phyloP scores from a whole-genome alignment of 495 filamentous ascomycete genomes.

The Lasiosphaeria ovina region DNA sequence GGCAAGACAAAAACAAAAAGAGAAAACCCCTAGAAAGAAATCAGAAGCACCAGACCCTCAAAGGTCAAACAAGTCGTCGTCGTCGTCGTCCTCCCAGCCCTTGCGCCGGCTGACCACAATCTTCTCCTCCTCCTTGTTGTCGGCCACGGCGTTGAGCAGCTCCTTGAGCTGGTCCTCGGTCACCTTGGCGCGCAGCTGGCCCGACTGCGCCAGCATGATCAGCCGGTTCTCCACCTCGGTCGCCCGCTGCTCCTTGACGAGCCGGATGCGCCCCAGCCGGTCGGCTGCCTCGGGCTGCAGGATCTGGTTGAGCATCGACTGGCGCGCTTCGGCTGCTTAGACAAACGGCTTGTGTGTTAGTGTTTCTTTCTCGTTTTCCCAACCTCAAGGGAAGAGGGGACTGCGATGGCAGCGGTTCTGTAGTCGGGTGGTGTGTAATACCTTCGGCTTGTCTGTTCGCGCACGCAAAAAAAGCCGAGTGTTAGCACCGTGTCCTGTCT shows the following conservation, averaged over 20 bases:
- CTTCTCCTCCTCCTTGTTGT: slow-evolving; percentile 68
- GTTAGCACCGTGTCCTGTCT: neutral
- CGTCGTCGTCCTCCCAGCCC: slow-evolving; percentile 79
- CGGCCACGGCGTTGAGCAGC: slow-evolving; percentile 75
- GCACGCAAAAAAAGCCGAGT: neutral
- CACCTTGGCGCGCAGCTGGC: slow-evolving; percentile 83
- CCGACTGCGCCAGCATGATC: slow-evolving; percentile 83
- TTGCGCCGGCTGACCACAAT: slow-evolving; percentile 83
- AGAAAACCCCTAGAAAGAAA: no score
- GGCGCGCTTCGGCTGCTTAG: slow-evolving; percentile 60
- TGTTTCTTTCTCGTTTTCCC: neutral
- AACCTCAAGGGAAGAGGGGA: no score
- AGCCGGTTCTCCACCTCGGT: slow-evolving; percentile 87
- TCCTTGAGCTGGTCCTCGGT: slow-evolving; percentile 93
- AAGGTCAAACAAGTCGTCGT: slow-evolving; percentile 75
- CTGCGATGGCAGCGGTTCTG: no score
- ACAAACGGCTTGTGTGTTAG: neutral
- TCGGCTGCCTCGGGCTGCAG: slow-evolving; percentile 91
- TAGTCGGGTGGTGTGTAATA: no score
- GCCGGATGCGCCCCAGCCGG: slow-evolving; percentile 86
- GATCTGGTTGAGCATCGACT: slow-evolving; percentile 83
- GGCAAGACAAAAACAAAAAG: no score
- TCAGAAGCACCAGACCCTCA: slow-evolving; percentile 7
- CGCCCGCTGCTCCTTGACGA: slow-evolving; percentile 92
- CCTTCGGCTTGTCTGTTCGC: neutral